Evolutionary conservation across 441 rosid species (phyloP), one percentile per base, ranked within the genome.

Genomic region (Hypseocharis bilobata): DNA sequence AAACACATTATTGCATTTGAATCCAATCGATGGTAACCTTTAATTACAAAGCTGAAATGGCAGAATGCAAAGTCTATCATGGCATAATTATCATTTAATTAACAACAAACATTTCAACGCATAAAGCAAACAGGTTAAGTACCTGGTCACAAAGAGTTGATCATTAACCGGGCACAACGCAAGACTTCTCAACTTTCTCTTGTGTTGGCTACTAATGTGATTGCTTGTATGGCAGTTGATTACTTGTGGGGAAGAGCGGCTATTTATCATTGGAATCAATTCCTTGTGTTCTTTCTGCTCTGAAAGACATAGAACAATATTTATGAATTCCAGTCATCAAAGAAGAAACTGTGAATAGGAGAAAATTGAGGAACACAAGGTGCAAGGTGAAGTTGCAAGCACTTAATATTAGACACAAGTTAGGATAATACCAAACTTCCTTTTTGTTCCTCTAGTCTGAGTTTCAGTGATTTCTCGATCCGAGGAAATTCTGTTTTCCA

Each of bases 151-250:
- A 68, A 92, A 92, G 47, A 88, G 91, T 65, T 81, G 88, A 58
- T 92, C 89, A 69, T 89, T 83, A 45, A 77, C 86, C 6, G 96
- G 96, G 78, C 88, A 84, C 10, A 87, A 52, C 52, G 82, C 81
- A 69, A 92, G 82, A 82, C 88, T 84, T 84, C 98, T 86, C 65
- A 92, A 76, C 77, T 89, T 92, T 80, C 98, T 89, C 83, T 84
- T 89, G 77, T 92, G 98, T 86, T 85, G 96, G 76, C 96, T 87
- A 27, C 92, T 64, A 69, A 92, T 76, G 59, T 84, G 85, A 69
- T 81, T 85, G 74, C 89, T 84, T 17, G 85, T 34, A 65, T 86
- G 75, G 70, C 90, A 88, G 63, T 68, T 74, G 32, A 88, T 68
- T 45, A 76, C 76, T 66, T 70, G 62, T 7, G 92, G 85, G 17